phyloP scores from a whole-genome alignment of 1,284 basidiomycete species.

The Sanguinoderma infundibulare region DNA sequence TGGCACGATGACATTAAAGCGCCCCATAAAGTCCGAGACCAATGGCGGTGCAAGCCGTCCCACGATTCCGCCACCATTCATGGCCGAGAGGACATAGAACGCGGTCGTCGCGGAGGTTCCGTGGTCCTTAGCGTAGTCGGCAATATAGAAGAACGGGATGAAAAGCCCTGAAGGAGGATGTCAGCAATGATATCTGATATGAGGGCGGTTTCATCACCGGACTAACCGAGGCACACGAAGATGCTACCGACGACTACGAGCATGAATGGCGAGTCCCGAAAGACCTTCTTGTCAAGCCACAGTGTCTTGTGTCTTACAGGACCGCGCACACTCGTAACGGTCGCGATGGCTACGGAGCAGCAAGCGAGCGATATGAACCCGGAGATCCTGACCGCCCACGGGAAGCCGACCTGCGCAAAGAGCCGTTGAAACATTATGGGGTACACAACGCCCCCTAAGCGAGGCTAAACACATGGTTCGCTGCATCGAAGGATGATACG shows the following conservation, averaged over 20 bases:
- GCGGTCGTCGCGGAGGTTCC: conserved; percentile 11
- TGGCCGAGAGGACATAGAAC: conserved; percentile 52
- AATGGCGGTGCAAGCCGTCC: conserved; percentile 64
- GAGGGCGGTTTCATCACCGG: background rate
- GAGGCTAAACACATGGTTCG: background rate
- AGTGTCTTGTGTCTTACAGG: conserved; percentile 10
- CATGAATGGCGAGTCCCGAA: conserved; percentile 35
- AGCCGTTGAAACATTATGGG: conserved; percentile 30
- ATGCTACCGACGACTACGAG: conserved; percentile 33
- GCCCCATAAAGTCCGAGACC: conserved; percentile 61
- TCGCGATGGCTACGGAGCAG: conserved; percentile 37
- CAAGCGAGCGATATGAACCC: conserved; percentile 23
- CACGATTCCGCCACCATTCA: conserved; percentile 61
- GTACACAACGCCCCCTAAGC: conserved; percentile 30
- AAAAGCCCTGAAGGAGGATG: conserved; percentile 42
- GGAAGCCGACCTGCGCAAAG: conserved; percentile 30
- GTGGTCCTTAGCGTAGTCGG: conserved; percentile 22
- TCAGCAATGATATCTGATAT: background rate
- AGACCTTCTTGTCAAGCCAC: conserved; percentile 31
- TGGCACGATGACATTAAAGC: conserved; percentile 43
- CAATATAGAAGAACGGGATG: conserved; percentile 48
- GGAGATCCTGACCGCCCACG: conserved; percentile 32
- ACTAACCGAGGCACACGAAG: conserved; percentile 33
- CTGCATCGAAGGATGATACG: background rate
- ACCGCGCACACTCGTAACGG: conserved; percentile 40